Evolutionary conservation across 2,329 filamentous ascomycete species (phyloP).

Genomic region (Nemania abortiva): DNA sequence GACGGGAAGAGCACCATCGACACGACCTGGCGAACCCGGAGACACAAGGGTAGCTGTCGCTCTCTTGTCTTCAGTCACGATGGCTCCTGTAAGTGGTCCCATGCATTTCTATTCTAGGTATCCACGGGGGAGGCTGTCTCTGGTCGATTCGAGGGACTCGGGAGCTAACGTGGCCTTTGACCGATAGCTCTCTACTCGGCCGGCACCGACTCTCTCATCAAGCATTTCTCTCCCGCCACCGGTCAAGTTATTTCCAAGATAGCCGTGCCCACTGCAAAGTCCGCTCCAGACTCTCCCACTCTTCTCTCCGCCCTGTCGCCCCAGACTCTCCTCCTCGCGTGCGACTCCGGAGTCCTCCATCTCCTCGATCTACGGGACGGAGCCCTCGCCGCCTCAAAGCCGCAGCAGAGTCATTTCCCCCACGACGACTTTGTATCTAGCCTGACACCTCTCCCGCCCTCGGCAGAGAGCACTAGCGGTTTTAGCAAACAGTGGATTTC

Average conservation of each 20-base stretch:
- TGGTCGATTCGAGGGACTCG: no score
- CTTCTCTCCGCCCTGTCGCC: slow-evolving; percentile 87
- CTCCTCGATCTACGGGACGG: slow-evolving; percentile 83
- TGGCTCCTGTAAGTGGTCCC: slow-evolving; percentile 70
- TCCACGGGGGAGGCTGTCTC: no score
- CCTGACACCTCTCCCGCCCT: slow-evolving; percentile 83
- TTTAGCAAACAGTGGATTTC: slow-evolving; percentile 96
- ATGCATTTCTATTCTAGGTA: no score
- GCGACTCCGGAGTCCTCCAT: slow-evolving; percentile 90
- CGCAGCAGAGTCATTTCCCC: slow-evolving; percentile 83
- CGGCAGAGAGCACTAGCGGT: slow-evolving; percentile 84
- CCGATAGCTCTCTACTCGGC: slow-evolving; percentile 70
- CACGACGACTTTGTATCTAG: slow-evolving; percentile 95
- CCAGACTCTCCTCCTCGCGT: slow-evolving; percentile 87
- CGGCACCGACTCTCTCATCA: slow-evolving; percentile 70
- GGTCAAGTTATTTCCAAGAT: slow-evolving; percentile 85
- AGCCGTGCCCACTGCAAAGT: slow-evolving; percentile 71
- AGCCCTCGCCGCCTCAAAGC: slow-evolving; percentile 68
- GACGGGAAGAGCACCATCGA: slow-evolving; percentile 81
- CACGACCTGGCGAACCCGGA: slow-evolving; percentile 84
- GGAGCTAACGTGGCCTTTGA: neutral
- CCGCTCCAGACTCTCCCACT: slow-evolving; percentile 76
- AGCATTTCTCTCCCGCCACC: slow-evolving; percentile 68
- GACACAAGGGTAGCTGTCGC: slow-evolving; percentile 95
- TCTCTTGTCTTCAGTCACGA: slow-evolving; percentile 83